Evolutionary conservation across 1,284 basidiomycete genomes (phyloP), one percentile per base, ranked within the genome.

Genomic region (Melampsora americana): DNA sequence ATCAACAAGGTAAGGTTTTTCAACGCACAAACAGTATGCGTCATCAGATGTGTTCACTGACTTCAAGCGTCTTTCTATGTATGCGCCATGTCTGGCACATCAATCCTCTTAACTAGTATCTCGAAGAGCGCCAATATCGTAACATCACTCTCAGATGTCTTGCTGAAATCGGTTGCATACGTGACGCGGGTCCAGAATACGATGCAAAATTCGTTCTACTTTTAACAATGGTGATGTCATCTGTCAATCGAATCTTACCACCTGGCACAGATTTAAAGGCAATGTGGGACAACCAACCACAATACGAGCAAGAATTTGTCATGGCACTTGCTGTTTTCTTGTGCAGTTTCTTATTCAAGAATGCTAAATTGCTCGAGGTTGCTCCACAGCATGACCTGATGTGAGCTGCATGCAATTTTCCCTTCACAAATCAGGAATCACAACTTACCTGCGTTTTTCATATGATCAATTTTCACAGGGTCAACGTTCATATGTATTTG

Each of bases 211-310:
- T 98, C 82, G 93, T 95, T 78, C 92, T 95, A 78, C 87, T 99
- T 30, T 99, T 99, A 86, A 92, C 93, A 74, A 93, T 95, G 89
- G 94, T 96, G 82, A 96, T 98, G 94, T 95, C 94, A 12, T 91
- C 92, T 65, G 86, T 97, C 81, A 96, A 96, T 84, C 90, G 92
- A 78, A 96, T 97, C 92, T 90, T 98, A 39, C 94, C 95, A n/a
- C 95, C 95, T 28, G 91, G 88, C 79, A 98, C 95, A 73, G 81
- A 83, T 77, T 93, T 99, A 80, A 91, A 93, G 0, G 89, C 91
- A 78, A 95, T 93, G 16, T 99, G 98, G 83, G 88, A 90, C 66
- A 90, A 91, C 75, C 92, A 94, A 0, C 89, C 91, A 69, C 95
- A 99, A 83, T 87, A 92, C 18, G 95, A 95, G 65, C 96, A 99